Evolutionary conservation across 176 grass and related monocot genomes (phyloP), one percentile per base, ranked within the genome.

Genomic region (Carex parvula): DNA sequence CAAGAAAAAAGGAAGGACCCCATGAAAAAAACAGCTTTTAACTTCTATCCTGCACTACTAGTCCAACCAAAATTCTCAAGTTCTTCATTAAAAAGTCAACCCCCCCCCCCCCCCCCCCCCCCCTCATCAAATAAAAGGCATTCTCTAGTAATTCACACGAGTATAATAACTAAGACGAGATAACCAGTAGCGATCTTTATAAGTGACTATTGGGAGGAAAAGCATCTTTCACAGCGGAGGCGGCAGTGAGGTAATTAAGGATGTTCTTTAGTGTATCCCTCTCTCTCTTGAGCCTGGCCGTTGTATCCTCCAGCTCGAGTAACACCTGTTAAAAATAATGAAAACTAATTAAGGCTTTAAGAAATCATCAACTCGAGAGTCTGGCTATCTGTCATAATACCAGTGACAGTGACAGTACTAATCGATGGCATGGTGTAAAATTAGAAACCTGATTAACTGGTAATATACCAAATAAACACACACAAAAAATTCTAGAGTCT

Each of bases 211-310:
- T 91, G 85, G 66, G 91, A 92, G 2, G 91, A 86, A 99, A 94
- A 30, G 84, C 97, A 50, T 96, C 91, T 90, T 99, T 94, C 84
- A 99, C 93, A 50, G 97, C 97, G 17, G 93, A 96, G 7, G 88
- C 93, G n/a, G 97, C 97, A 57, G 93, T 99, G 72, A 99, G 97
- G 88, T 96, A 99, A 80, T 99, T 99, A 87, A 99, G 91, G 20
- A 91, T 99, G 85, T 93, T 99, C 80, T 88, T 88, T n/a, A 99
- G 93, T 21, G 91, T 94, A 81, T 96, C 90, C 64, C 91, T 82
- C 80, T 99, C 93, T 79, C 97, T 85, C 85, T 89, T 82, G 68
- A 99, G 90, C 70, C 97, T 35, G 0, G 90, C 77, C n/a, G 89
- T 85, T 4, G 97, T 99, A 89, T 99, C 97, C 91, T 99, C 93